Conservation (phyloP, 352 stramenopile genomes). For the Lagenidium giganteum region DNA sequence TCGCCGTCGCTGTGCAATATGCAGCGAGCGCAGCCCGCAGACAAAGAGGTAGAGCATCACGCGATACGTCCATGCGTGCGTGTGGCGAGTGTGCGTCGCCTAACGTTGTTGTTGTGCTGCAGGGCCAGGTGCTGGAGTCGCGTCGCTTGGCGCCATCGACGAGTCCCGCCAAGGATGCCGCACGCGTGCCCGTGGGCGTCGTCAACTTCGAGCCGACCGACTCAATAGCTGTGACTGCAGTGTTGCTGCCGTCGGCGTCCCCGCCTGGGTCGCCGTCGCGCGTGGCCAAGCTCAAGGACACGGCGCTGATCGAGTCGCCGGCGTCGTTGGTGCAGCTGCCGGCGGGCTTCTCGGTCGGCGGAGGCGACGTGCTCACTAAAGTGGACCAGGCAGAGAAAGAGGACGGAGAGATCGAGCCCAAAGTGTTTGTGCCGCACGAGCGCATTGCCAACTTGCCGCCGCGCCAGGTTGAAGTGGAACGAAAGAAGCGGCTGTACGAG, state of each 20-base stretch:
- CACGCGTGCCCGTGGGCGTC: conserved; percentile 26
- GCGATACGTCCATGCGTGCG: too few relatives aligned
- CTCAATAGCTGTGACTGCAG: conserved; percentile 2
- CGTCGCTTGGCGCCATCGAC: conserved; percentile 46
- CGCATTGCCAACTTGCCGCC: conserved; percentile 43
- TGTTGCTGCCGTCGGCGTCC: not conserved
- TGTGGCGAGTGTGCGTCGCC: too few relatives aligned
- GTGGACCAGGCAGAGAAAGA: conserved; percentile 37
- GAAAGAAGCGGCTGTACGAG: conserved; percentile 58
- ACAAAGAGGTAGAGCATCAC: too few relatives aligned
- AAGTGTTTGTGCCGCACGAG: conserved; percentile 68
- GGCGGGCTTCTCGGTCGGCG: conserved; percentile 39
- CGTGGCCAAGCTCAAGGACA: conserved; percentile 25
- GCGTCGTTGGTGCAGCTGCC: conserved; percentile 30
- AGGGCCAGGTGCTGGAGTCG: not conserved
- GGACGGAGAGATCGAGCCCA: conserved; percentile 61
- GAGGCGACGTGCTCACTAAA: conserved; percentile 27
- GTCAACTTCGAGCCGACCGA: conserved; percentile 59
- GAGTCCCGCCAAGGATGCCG: conserved; percentile 39
- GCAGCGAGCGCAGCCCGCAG: too few relatives aligned
- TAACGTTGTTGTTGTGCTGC: too few relatives aligned
- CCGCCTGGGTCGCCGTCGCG: conserved; percentile 29
- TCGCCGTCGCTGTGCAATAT: too few relatives aligned
- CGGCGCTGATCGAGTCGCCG: conserved; percentile 32
- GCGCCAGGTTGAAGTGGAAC: conserved; percentile 64